Percentiles rank a stretch among this genome's conserved stretches.
Evolutionary conservation across 441 rosid species (phyloP).

Genomic region (Gossypium trilobum): DNA sequence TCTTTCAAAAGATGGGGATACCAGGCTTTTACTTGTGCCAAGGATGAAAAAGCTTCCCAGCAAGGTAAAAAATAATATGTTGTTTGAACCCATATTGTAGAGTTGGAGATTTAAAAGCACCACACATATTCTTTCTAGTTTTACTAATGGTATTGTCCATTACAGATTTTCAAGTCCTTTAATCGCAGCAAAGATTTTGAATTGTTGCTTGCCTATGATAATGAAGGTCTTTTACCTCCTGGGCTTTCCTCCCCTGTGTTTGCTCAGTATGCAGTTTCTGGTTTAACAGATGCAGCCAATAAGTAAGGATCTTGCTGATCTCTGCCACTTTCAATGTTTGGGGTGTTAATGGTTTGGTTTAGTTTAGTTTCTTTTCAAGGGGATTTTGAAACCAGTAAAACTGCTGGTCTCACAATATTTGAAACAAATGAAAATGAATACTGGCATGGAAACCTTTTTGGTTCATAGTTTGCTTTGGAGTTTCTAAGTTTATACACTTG

Average conservation of each 20-base stretch:
- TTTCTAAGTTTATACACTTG: not conserved
- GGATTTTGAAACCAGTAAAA: not conserved
- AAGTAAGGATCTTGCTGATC: slow-evolving; percentile 48
- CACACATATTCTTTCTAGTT: slow-evolving; percentile 13
- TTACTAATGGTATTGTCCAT: slow-evolving; percentile 16
- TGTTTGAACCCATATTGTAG: not conserved
- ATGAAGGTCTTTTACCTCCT: slow-evolving; percentile 65
- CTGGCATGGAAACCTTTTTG: not conserved
- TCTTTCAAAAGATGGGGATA: slow-evolving; percentile 53
- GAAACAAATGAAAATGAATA: not conserved
- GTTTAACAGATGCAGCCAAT: slow-evolving; percentile 60
- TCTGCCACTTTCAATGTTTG: slow-evolving; percentile 12
- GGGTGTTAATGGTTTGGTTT: not conserved
- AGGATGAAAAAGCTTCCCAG: slow-evolving; percentile 92
- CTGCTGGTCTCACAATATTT: not conserved
- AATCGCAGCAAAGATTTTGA: slow-evolving; percentile 76
- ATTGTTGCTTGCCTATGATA: slow-evolving; percentile 72
- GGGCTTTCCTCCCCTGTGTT: slow-evolving; percentile 53
- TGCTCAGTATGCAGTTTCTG: slow-evolving; percentile 81
- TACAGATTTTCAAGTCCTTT: slow-evolving; percentile 84
- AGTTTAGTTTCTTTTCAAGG: not conserved
- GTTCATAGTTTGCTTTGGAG: not conserved
- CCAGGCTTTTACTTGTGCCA: slow-evolving; percentile 64
- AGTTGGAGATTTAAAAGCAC: not conserved
- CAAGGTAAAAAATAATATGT: slow-evolving; percentile 45